These are phyloP conservation scores for Strobilomyces confusus DNA, from an alignment of 768 basidiomycete species.

Conservation along the genomic window DNA sequence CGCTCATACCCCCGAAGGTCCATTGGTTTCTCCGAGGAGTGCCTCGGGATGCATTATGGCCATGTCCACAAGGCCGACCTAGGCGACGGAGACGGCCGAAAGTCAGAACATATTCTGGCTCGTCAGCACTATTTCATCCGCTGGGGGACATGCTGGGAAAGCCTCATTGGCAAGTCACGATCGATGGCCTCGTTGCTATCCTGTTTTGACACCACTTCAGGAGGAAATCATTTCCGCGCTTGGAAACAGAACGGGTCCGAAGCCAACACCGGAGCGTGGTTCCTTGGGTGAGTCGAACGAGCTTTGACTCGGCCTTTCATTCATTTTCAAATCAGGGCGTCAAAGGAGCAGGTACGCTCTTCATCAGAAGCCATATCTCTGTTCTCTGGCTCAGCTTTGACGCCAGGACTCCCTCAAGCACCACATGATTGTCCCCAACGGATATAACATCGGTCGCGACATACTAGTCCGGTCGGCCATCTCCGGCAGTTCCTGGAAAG, in stretches of 20 bases:
- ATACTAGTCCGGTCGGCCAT: conserved; percentile 67
- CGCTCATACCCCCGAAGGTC: conserved; percentile 43
- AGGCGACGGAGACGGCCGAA: conserved; percentile 75
- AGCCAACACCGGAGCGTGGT: conserved; percentile 78
- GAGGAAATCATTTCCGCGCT: conserved; percentile 87
- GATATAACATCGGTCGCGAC: conserved; percentile 82
- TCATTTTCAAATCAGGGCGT: conserved; percentile 44
- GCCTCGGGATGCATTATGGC: conserved; percentile 75
- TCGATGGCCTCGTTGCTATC: neutral
- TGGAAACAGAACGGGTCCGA: conserved; percentile 84
- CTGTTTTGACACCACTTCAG: conserved; percentile 29
- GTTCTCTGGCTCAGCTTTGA: conserved; percentile 1
- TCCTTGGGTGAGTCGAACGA: conserved; percentile 57
- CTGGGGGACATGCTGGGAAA: conserved; percentile 89
- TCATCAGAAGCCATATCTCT: neutral
- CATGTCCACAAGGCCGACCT: conserved; percentile 74
- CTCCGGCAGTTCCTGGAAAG: conserved; percentile 56
- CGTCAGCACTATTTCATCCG: conserved; percentile 76
- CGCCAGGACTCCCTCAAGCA: conserved; percentile 51
- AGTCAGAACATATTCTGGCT: conserved; percentile 65
- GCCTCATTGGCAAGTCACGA: conserved; percentile 49
- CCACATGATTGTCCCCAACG: conserved; percentile 73
- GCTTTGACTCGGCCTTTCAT: neutral
- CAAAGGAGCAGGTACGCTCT: conserved; percentile 58
- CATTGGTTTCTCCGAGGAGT: conserved; percentile 79